Evolutionary conservation across 495 filamentous ascomycete genomes (phyloP).

Genomic region (Aspergillus baeticus): DNA sequence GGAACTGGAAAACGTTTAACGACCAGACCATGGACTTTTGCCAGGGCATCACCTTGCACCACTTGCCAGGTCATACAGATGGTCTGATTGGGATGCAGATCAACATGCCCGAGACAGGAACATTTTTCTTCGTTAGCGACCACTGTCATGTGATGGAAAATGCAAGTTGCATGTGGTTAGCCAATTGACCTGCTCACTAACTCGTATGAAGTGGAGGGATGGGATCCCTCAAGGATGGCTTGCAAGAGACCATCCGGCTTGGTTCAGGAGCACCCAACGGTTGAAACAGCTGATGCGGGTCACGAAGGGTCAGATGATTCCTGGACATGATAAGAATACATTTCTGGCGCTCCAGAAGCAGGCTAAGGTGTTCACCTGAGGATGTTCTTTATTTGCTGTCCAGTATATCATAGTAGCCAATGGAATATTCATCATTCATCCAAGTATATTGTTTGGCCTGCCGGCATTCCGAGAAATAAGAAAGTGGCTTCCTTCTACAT

Average conservation of each 20-base stretch:
- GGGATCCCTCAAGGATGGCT: slow-evolving; percentile 17
- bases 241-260: slow-evolving; percentile 14
- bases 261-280: slow-evolving; percentile 17
- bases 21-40: slow-evolving; percentile 9
- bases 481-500: too few relatives aligned
- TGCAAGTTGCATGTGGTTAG: background rate
- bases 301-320: slow-evolving; percentile 13
- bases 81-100: slow-evolving; percentile 17
- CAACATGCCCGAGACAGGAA: slow-evolving; percentile 13
- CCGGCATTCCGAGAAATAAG: too few relatives aligned
- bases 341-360: slow-evolving; percentile 10
- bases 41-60: slow-evolving; percentile 11
- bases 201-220: slow-evolving; percentile 8
- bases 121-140: slow-evolving; percentile 14
- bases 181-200: background rate
- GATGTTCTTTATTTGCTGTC: too few relatives aligned
- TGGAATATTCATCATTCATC: too few relatives aligned
- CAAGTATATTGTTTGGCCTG: too few relatives aligned
- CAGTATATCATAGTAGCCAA: background rate
- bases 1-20: slow-evolving; percentile 13
- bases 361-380: slow-evolving; percentile 11
- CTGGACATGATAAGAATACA: slow-evolving; percentile 14
- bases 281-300: slow-evolving; percentile 15
- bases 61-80: slow-evolving; percentile 11
- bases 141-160: slow-evolving; percentile 16